Base-by-base conservation (phyloP, 2,329 filamentous ascomycete genomes). In the Niveomyces coronatus region DNA sequence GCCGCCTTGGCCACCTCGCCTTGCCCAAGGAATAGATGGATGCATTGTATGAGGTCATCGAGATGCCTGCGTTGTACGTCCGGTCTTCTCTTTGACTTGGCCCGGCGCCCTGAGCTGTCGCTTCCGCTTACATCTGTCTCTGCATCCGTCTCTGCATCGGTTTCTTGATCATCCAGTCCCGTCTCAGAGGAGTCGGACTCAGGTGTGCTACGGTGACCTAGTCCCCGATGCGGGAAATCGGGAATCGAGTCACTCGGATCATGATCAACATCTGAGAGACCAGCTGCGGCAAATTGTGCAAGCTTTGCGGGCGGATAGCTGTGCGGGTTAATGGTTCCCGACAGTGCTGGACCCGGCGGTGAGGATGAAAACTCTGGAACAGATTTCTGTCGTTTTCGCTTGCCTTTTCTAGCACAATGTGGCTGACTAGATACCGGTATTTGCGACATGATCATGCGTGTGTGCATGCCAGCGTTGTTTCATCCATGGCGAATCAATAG, bases 81-180 rank as follows among this genome's bases (percentile, higher is more conserved):
- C n/a, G 37, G 31, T 10, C 15, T 26, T 31, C 31, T 15, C 19
- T 13, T 34, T 19, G 15, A 22, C 18, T 32, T 37, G 2, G 40
- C 5, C 24, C 42, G 35, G 37, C 37, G 40, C 36, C 18, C 45
- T 45, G 45, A 15, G 44, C 40, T 18, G n/a, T 63, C 64, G 84
- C 85, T 89, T 57, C 91, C 85, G 39, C 81, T 83, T 49, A 79
- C 74, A 18, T 67, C 67, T 9, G 82, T 75, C 61, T 80, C 75
- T 16, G 14, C 15, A 7, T 23, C 14, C 66, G 87, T 83, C 57
- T 79, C 80, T 14, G 89, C 75, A 47, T 79, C 76, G 59, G 91
- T 85, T 17, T 37, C 42, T 7, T 35, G 19, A 5, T 38, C 36
- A 11, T 45, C 41, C 9, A 39, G 35, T 10, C 16, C 8, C 5